phyloP scores from a whole-genome alignment of 2,329 filamentous ascomycete species.

The Stagonosporopsis rhizophila region DNA sequence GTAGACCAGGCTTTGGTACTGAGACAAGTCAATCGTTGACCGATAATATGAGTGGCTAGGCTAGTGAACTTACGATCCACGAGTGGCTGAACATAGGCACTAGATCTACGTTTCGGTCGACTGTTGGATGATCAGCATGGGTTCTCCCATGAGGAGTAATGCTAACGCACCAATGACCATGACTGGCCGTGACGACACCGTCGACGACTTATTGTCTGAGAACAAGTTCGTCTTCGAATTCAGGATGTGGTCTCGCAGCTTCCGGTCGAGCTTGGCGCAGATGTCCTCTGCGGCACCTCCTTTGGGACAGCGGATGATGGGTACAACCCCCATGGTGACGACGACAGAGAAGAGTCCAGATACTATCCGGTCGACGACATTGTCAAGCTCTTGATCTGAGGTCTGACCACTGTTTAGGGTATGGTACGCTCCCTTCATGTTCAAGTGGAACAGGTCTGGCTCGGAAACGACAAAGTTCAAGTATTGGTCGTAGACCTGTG shows the following conservation, averaged over 20 bases:
- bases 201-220: conserved; percentile 69
- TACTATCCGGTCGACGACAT: conserved; percentile 87
- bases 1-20: conserved; percentile 82
- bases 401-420: conserved; percentile 94
- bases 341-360: conserved; percentile 97
- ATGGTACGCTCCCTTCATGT: conserved; percentile 94
- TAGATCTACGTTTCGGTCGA: conserved; percentile 94
- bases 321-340: conserved; percentile 98
- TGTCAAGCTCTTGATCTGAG: conserved; percentile 87
- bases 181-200: conserved; percentile 77
- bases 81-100: conserved; percentile 99
- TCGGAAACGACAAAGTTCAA: conserved; percentile 97
- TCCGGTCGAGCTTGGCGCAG: conserved; percentile 90
- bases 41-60: too few relatives aligned
- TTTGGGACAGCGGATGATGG: conserved; percentile 93
- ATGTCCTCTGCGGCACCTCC: conserved; percentile 94
- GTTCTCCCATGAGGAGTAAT: conserved; percentile 62
- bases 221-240: conserved; percentile 99
- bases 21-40: background rate
- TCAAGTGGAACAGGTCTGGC: conserved; percentile 92
- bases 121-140: conserved; percentile 57
- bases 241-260: conserved; percentile 92
- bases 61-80: conserved; percentile 63
- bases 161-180: conserved; percentile 80
- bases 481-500: conserved; percentile 95